Evolutionary conservation across 345 rosid genomes (phyloP).

Genomic region (Ceriops zippeliana): DNA sequence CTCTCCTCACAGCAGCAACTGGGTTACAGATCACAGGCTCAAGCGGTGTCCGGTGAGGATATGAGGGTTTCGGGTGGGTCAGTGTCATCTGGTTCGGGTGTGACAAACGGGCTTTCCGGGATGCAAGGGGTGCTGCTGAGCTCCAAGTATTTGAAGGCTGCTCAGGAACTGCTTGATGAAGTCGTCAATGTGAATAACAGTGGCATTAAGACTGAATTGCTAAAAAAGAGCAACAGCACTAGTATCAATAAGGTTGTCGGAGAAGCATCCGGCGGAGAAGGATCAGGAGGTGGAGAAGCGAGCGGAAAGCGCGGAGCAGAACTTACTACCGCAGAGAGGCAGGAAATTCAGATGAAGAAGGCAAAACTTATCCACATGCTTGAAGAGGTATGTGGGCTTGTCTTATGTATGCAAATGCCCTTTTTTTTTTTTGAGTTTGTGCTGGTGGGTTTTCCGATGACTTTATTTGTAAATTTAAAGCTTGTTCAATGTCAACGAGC

Average conservation of each 20-base stretch:
- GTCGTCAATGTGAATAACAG: slow-evolving; percentile 70
- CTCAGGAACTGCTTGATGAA: slow-evolving; percentile 89
- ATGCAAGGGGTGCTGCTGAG: slow-evolving; percentile 60
- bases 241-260: slow-evolving; percentile 39
- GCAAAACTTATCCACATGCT: slow-evolving; percentile 88
- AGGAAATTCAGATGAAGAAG: slow-evolving; percentile 97
- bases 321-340: slow-evolving; percentile 77
- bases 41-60: slow-evolving; percentile 42
- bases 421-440: neutral
- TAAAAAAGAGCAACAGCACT: slow-evolving; percentile 42
- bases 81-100: slow-evolving; percentile 70
- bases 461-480: neutral
- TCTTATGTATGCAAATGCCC: too few relatives aligned
- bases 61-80: slow-evolving; percentile 49
- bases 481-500: neutral
- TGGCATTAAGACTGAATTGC: slow-evolving; percentile 31
- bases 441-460: slow-evolving; percentile 1
- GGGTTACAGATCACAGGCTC: slow-evolving; percentile 48
- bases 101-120: slow-evolving; percentile 62
- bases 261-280: slow-evolving; percentile 57
- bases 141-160: slow-evolving; percentile 93
- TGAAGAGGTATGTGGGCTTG: slow-evolving; percentile 58
- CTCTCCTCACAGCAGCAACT: slow-evolving; percentile 75
- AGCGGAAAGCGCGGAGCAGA: slow-evolving; percentile 53
- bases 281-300: slow-evolving; percentile 40